Conservation (phyloP, 2,329 filamentous ascomycete genomes). For the Cyphellophora attinorum region DNA sequence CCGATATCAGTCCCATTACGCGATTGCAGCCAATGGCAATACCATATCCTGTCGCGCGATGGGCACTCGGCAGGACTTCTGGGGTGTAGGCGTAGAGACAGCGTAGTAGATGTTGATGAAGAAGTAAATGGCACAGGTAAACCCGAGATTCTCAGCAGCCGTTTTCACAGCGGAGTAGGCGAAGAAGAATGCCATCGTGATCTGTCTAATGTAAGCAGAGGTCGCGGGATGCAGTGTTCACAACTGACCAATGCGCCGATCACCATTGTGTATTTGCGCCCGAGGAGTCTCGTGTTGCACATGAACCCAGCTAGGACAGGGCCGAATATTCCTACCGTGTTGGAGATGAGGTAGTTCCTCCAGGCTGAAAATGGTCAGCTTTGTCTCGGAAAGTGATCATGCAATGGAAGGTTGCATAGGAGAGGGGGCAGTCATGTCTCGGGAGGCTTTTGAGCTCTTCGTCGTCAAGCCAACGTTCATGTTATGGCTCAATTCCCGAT, state of each 20-base stretch:
- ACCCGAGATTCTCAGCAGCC: constrained; percentile 53
- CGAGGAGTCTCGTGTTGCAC: constrained; percentile 59
- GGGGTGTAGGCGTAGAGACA: constrained; percentile 70
- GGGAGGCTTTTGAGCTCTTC: too few species aligned
- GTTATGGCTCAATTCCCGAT: too few species aligned
- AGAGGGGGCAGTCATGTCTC: too few species aligned
- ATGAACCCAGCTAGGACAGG: constrained; percentile 60
- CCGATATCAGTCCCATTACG: constrained; percentile 64
- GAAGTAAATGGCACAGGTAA: constrained; percentile 59
- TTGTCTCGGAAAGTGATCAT: too few species aligned
- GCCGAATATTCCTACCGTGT: constrained; percentile 62
- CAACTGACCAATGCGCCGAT: constrained; percentile 58
- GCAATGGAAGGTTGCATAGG: too few species aligned
- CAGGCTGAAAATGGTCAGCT: too few species aligned
- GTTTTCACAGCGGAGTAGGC: constrained; percentile 61
- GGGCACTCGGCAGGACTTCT: constrained; percentile 55
- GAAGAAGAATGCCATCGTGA: constrained; percentile 62
- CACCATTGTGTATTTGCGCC: constrained; percentile 62
- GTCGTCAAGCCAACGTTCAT: too few species aligned
- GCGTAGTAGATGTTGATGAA: constrained; percentile 56
- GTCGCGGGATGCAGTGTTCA: constrained; percentile 47
- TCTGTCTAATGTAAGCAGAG: constrained; percentile 29
- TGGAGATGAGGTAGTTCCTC: constrained; percentile 70
- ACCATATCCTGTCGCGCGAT: constrained; percentile 66
- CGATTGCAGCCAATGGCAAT: constrained; percentile 62